Percentiles rank a stretch among this genome's conserved stretches.
Evolutionary conservation across 73 alveolate species (phyloP).

Genomic region (Blepharisma japonicum): DNA sequence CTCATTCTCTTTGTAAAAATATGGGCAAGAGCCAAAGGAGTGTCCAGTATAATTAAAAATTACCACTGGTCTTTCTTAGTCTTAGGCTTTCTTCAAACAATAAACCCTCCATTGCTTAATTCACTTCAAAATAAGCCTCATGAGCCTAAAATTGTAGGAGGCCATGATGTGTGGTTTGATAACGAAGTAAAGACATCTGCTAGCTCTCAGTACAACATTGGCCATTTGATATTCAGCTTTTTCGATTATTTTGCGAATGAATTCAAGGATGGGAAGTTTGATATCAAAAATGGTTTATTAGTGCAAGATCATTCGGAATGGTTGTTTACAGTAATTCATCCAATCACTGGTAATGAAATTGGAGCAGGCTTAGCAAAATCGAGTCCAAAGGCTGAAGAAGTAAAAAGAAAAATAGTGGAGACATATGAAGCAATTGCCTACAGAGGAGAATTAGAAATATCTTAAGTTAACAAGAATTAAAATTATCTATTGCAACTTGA

Average conservation of each 20-base stretch:
- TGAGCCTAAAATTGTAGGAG: neutral
- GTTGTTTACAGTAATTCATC: too few species aligned
- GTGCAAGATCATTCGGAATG: too few species aligned
- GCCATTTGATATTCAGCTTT: neutral
- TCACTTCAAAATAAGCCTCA: neutral
- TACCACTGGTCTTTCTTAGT: neutral
- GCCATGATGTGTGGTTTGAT: constrained; percentile 24
- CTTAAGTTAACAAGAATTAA: too few species aligned
- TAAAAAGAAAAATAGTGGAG: too few species aligned
- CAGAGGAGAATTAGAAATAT: too few species aligned
- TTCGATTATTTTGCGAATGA: neutral
- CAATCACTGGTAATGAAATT: too few species aligned
- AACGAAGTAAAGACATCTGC: neutral
- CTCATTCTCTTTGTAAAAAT: constrained; percentile 4
- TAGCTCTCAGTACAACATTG: neutral
- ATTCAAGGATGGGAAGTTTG: constrained; percentile 9
- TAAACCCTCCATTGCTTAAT: neutral
- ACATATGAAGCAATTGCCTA: too few species aligned
- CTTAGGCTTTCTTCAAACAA: neutral
- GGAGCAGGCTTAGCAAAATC: too few species aligned
- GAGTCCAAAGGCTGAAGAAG: too few species aligned
- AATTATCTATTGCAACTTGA: too few species aligned
- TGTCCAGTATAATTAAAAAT: neutral
- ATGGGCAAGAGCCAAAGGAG: neutral
- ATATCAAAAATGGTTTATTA: neutral